Evolutionary conservation across 805 yeast species (phyloP).

Genomic region (Kluyveromyces aestuarii): DNA sequence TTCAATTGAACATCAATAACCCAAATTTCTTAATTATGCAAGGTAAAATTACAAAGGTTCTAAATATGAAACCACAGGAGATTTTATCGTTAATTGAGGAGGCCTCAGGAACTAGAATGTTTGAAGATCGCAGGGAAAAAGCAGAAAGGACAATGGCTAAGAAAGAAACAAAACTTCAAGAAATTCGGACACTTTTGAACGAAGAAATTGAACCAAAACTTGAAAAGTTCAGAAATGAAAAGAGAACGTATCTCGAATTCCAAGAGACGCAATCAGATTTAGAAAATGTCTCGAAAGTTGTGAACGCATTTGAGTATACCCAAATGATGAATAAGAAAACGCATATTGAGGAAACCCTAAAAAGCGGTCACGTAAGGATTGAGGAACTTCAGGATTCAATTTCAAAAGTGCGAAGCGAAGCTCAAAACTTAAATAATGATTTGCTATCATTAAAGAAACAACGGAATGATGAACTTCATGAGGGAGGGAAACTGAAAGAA

Average conservation of each 20-base stretch:
- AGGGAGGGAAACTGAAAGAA: slow-evolving; percentile 51
- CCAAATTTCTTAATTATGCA: slow-evolving; percentile 98
- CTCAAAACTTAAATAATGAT: slow-evolving; percentile 51
- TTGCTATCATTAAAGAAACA: slow-evolving; percentile 42
- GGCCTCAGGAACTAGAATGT: slow-evolving; percentile 96
- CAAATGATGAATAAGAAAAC: slow-evolving; percentile 33
- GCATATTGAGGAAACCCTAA: slow-evolving; percentile 36
- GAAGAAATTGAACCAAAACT: slow-evolving; percentile 94
- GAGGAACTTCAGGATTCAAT: slow-evolving; percentile 35
- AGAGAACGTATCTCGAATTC: slow-evolving; percentile 72
- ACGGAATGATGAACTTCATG: slow-evolving; percentile 48
- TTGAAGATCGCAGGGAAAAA: slow-evolving; percentile 85
- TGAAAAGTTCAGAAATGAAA: slow-evolving; percentile 70
- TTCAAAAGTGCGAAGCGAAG: slow-evolving; percentile 44
- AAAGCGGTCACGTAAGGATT: slow-evolving; percentile 34
- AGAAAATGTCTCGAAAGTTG: slow-evolving; percentile 64
- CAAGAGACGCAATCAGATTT: slow-evolving; percentile 77
- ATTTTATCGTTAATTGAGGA: slow-evolving; percentile 88
- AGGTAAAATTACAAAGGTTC: slow-evolving; percentile 93
- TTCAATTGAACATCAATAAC: slow-evolving; percentile 90
- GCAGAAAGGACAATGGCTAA: slow-evolving; percentile 88
- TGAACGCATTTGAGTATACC: slow-evolving; percentile 67
- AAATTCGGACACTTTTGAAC: slow-evolving; percentile 57
- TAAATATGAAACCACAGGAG: slow-evolving; percentile 92
- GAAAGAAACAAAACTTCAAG: slow-evolving; percentile 76